Evolutionary conservation across 2,329 filamentous ascomycete species (phyloP).

Genomic region (Ophiostoma australiae): DNA sequence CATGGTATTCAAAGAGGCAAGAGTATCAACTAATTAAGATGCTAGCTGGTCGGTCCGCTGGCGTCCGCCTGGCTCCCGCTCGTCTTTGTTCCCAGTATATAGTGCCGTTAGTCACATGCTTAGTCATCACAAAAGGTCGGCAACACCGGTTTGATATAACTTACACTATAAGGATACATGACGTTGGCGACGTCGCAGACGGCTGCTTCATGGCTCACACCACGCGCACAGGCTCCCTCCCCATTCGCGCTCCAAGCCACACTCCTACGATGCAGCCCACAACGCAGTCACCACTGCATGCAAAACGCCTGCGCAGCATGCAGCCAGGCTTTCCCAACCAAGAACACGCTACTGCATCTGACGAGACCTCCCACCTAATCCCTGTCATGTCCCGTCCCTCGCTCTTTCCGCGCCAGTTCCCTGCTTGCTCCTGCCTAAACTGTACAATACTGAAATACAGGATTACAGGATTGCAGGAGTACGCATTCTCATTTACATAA

Average conservation of each 20-base stretch:
- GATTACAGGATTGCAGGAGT: too few species aligned
- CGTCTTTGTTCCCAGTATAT: background rate
- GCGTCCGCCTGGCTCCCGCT: conserved; percentile 8
- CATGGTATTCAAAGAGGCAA: background rate
- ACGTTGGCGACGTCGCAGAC: background rate
- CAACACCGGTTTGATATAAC: background rate
- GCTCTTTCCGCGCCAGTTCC: background rate
- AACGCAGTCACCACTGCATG: background rate
- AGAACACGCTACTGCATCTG: conserved; percentile 13
- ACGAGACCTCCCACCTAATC: background rate
- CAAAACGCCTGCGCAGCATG: conserved; percentile 6
- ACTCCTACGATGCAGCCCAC: background rate
- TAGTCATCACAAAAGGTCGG: background rate
- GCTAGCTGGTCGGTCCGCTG: background rate
- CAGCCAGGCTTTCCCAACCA: background rate
- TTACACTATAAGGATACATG: background rate
- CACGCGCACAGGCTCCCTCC: background rate
- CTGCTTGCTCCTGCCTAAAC: background rate
- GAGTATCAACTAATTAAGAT: background rate
- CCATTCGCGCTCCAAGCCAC: background rate
- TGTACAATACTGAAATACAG: background rate
- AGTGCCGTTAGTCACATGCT: background rate
- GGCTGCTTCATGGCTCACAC: background rate
- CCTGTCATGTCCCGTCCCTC: conserved; percentile 3
- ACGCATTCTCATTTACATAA: conserved; percentile 12